A percentile compares a stretch with the other conserved stretches of the same genome.
These are phyloP conservation scores for Sarocladium oryzae DNA, from an alignment of 2,329 filamentous ascomycete species.

Conservation along the genomic window DNA sequence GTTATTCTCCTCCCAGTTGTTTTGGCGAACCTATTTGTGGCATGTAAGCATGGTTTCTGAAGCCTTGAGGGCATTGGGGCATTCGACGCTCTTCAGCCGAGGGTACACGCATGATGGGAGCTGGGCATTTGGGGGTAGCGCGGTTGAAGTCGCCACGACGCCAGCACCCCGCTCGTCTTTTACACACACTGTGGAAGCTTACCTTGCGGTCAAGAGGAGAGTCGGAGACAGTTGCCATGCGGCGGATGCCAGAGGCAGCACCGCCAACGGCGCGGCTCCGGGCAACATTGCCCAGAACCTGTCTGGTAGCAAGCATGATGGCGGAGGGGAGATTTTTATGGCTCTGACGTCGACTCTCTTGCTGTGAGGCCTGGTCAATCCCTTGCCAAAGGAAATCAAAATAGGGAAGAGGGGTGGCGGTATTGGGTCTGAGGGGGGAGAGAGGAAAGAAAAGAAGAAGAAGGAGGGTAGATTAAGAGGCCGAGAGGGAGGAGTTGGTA, in stretches of 20 bases:
- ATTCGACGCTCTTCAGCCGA: background rate
- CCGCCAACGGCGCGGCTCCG: constrained; percentile 50
- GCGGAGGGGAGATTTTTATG: constrained; percentile 2
- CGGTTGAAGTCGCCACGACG: background rate
- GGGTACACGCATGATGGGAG: too few species aligned
- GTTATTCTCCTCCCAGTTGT: constrained; percentile 91
- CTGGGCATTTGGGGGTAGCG: too few species aligned
- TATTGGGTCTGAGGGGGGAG: constrained; percentile 1
- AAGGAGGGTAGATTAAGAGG: background rate
- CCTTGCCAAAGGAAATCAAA: background rate
- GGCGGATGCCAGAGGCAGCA: constrained; percentile 52
- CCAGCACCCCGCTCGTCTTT: background rate
- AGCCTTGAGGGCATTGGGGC: background rate
- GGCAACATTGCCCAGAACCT: constrained; percentile 59
- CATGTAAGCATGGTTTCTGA: too few species aligned
- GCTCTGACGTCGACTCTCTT: constrained; percentile 7
- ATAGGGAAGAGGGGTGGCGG: constrained; percentile 6
- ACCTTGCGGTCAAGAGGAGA: constrained; percentile 86
- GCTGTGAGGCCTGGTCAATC: constrained; percentile 6
- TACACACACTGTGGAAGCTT: constrained; percentile 17
- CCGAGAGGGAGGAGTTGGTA: constrained; percentile 7
- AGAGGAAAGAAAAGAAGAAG: constrained; percentile 1
- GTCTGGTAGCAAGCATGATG: constrained; percentile 63
- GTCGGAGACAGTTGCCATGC: constrained; percentile 82
- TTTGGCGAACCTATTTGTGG: constrained; percentile 67